Conservation (phyloP, 1,284 basidiomycete genomes). For the Fomes fomentarius region DNA sequence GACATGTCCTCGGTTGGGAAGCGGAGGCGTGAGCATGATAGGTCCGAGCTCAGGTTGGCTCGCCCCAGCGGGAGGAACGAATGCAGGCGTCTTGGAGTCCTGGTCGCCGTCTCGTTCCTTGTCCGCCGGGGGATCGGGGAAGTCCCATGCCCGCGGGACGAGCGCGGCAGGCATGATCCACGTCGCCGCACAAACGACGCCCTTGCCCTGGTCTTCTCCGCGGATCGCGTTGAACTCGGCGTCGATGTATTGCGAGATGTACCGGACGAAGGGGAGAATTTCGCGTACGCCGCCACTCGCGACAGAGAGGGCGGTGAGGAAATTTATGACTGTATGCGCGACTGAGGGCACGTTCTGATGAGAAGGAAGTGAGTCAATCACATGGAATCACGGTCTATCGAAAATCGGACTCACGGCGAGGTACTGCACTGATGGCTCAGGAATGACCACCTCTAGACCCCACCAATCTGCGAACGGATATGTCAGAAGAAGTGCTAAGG, state of each 20-base stretch:
- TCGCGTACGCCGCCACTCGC: slow-evolving; percentile 74
- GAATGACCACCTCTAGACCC: slow-evolving; percentile 76
- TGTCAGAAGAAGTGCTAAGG: neutral
- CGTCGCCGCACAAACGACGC: slow-evolving; percentile 83
- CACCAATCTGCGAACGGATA: slow-evolving; percentile 67
- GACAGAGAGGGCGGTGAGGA: slow-evolving; percentile 69
- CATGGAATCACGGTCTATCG: neutral
- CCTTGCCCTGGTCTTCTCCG: slow-evolving; percentile 64
- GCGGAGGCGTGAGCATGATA: slow-evolving; percentile 17
- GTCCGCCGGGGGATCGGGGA: slow-evolving; percentile 46
- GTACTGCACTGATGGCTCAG: slow-evolving; percentile 64
- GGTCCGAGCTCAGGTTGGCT: slow-evolving; percentile 1
- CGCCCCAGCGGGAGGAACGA: slow-evolving; percentile 1
- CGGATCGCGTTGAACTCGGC: slow-evolving; percentile 70
- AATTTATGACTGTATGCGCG: slow-evolving; percentile 63
- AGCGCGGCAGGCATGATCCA: slow-evolving; percentile 83
- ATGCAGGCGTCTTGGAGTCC: slow-evolving; percentile 2
- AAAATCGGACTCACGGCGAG: slow-evolving; percentile 47
- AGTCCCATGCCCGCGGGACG: slow-evolving; percentile 79
- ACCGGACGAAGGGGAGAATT: slow-evolving; percentile 78
- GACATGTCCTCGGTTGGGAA: slow-evolving; percentile 9
- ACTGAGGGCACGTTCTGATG: slow-evolving; percentile 69
- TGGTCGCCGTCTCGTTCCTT: slow-evolving; percentile 1
- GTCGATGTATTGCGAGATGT: slow-evolving; percentile 75
- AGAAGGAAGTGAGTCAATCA: too few species aligned